Percentiles rank a stretch among this genome's conserved stretches.
Conservation (phyloP, 192 early-diverging fungal genomes). For the Obelidium mucronatum region DNA sequence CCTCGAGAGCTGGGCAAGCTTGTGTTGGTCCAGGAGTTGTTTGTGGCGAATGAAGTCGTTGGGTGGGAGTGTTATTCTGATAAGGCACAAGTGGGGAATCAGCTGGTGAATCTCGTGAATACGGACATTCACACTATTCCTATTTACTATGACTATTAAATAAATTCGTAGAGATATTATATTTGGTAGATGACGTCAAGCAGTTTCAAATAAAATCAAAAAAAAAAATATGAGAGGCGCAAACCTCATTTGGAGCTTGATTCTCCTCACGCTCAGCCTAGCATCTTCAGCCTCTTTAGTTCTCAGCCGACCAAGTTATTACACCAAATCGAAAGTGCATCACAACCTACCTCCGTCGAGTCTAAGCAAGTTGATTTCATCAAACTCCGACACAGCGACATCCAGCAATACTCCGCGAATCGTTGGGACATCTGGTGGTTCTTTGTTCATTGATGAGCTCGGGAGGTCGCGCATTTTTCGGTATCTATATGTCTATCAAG, state of each 20-base stretch:
- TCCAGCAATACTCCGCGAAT: slow-evolving; percentile 11
- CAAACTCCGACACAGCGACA: background rate
- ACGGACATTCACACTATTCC: background rate
- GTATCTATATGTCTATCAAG: too few species aligned
- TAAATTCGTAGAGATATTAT: background rate
- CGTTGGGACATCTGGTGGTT: background rate
- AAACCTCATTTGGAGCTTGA: background rate
- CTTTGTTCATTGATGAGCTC: slow-evolving; percentile 29
- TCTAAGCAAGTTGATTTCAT: background rate
- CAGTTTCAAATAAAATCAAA: background rate
- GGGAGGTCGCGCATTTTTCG: slow-evolving; percentile 20
- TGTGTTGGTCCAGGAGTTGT: background rate
- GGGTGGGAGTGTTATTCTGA: background rate
- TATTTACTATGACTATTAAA: background rate
- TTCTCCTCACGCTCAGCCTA: background rate
- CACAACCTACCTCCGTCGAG: background rate
- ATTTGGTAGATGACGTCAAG: too few species aligned
- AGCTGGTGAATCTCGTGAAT: background rate
- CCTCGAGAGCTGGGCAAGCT: background rate
- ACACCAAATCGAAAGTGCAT: background rate
- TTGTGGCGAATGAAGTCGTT: background rate
- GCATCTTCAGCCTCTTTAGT: background rate
- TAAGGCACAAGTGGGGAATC: background rate
- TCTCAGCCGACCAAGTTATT: background rate
- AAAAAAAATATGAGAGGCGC: background rate